Evolutionary conservation across 495 filamentous ascomycete genomes (phyloP).

Genomic region (Hypoxylon lienhwacheense): DNA sequence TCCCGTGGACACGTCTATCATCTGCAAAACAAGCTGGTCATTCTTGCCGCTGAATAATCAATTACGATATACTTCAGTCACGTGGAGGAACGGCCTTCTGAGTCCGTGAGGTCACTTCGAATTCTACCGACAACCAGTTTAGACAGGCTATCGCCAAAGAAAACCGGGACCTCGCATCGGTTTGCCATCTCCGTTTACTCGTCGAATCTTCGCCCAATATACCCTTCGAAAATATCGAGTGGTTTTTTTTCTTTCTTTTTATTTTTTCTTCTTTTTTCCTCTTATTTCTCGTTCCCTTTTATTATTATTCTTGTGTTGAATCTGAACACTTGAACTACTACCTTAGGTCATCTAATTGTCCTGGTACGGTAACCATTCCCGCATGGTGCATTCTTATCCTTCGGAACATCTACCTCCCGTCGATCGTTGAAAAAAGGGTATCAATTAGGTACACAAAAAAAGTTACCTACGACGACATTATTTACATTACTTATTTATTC

Average conservation of each 20-base stretch:
- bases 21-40: background rate
- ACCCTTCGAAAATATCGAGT: conserved; percentile 17
- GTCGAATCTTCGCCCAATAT: conserved; percentile 14
- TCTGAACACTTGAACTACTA: conserved; percentile 13
- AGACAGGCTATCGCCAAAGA: conserved; percentile 26
- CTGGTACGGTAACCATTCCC: conserved; percentile 22
- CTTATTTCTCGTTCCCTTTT: conserved; percentile 17
- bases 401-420: background rate
- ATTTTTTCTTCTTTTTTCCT: background rate
- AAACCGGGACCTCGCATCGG: conserved; percentile 24
- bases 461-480: too few species aligned
- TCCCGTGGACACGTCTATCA: background rate
- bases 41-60: conserved; percentile 25
- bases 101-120: conserved; percentile 28
- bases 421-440: background rate
- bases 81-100: conserved; percentile 23
- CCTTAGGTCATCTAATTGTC: conserved; percentile 25
- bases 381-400: conserved; percentile 4
- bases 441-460: too few species aligned
- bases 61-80: conserved; percentile 29
- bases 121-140: conserved; percentile 28
- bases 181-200: conserved; percentile 8
- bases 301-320: too few species aligned
- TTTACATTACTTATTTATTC: too few species aligned
- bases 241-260: background rate